Evolutionary conservation across 495 filamentous ascomycete genomes (phyloP), one percentile per base, ranked within the genome.

Genomic region (Penicillium riverlandense): DNA sequence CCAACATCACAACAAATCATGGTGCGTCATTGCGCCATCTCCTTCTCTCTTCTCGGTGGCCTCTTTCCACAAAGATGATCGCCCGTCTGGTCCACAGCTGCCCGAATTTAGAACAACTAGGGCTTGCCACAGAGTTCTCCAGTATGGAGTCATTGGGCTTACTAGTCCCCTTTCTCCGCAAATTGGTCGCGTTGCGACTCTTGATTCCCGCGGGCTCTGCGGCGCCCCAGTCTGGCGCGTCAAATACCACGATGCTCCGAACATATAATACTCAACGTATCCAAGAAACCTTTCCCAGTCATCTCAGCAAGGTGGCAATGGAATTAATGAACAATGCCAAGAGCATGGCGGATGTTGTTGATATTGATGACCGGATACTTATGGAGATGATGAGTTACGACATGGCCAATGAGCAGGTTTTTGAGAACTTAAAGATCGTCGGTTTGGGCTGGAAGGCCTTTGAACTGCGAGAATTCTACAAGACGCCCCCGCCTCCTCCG

Each of bases 51-150:
- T 70, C 78, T 8, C 68, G 68, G 33, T 84, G 78, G 78, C 61
- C 65, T 11, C 66, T 84, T 1, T 69, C 66, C 27, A 58, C 62
- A 12, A 59, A 61, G 30, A 68, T 71, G 31, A 59, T 84, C 31
- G 67, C 66, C 4, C 68, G 66, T 8, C 58, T 84, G 22, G 71
- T 78, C 11, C 69, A 72, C 33, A 57, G 52, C 16, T 80, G 78
- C 46, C 79, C 77, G 4, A 73, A 82, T 40, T 55, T 82, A 13
- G 78, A 83, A 48, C 78, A 84, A 50, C 57, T 84, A 8, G 69
- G 57, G 32, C 54, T 77, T n/a, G 71, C 71, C 16, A 64, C 67
- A 7, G 71, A 76, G 2, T 52, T 64, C 7, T 57, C 57, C 12
- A 63, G 61, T 42, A 60, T 77, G 55, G 66, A 74, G 4, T 59